Evolutionary conservation across 2,329 filamentous ascomycete genomes (phyloP).

Genomic region (Paramyrothecium roridum): DNA sequence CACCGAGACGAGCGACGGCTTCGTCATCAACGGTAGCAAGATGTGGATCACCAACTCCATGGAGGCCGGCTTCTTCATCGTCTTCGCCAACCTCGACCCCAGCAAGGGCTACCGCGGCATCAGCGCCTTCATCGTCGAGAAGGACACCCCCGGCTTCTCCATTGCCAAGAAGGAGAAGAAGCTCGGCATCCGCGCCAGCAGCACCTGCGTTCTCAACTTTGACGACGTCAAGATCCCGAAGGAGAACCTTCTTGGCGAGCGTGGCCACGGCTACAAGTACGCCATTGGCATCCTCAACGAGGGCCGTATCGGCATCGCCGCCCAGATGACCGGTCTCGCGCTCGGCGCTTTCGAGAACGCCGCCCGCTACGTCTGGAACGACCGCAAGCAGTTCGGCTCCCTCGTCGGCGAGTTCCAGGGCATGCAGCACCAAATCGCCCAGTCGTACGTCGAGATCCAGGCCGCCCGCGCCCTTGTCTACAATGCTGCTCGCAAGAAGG

Average conservation of each 20-base stretch:
- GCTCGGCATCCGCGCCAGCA: conserved; percentile 91
- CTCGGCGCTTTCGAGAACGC: conserved; percentile 95
- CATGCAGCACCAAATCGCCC: conserved; percentile 98
- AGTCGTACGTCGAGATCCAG: conserved; percentile 89
- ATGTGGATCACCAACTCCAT: conserved; percentile 99
- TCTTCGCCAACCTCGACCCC: conserved; percentile 93
- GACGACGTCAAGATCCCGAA: conserved; percentile 91
- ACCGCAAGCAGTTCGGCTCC: conserved; percentile 93
- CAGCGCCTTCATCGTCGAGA: conserved; percentile 92
- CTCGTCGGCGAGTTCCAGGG: conserved; percentile 96
- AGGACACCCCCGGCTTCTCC: conserved; percentile 81
- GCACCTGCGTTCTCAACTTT: conserved; percentile 95
- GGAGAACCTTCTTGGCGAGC: conserved; percentile 82
- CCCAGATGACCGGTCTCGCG: conserved; percentile 96
- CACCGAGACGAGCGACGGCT: conserved; percentile 76
- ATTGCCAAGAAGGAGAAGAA: conserved; percentile 99
- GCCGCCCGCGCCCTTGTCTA: conserved; percentile 90
- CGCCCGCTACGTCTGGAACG: conserved; percentile 92
- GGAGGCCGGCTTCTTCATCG: conserved; percentile 93
- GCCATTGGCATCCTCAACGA: conserved; percentile 93
- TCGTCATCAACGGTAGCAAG: conserved; percentile 86
- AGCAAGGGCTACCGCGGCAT: conserved; percentile 96
- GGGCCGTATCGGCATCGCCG: conserved; percentile 94
- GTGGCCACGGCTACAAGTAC: conserved; percentile 96
- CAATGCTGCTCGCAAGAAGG: conserved; percentile 97